phyloP scores from a whole-genome alignment of 2,329 filamentous ascomycete genomes.

The Ceratocystis eucalypticola region DNA sequence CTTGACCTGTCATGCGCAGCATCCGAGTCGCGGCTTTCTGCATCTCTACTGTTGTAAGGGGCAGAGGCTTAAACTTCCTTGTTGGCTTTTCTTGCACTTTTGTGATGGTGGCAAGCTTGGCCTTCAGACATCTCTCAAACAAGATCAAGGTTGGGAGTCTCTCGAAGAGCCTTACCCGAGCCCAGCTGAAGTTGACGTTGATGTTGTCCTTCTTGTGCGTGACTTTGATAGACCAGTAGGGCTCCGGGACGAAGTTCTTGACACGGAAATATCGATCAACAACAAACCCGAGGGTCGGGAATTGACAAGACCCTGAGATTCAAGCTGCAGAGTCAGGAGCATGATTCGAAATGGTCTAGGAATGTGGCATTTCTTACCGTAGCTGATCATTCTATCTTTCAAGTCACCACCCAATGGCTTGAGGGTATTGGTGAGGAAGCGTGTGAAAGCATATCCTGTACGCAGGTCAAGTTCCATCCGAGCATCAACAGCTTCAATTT shows the following conservation, averaged over 20 bases:
- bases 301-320: conserved; percentile 68
- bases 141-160: conserved; percentile 66
- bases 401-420: conserved; percentile 56
- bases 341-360: neutral
- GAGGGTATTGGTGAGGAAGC: conserved; percentile 71
- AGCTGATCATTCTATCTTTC: conserved; percentile 57
- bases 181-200: conserved; percentile 75
- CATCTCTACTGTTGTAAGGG: conserved; percentile 86
- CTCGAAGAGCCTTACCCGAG: conserved; percentile 72
- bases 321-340: neutral
- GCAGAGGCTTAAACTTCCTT: conserved; percentile 85
- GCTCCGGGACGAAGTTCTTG: conserved; percentile 81
- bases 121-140: conserved; percentile 69
- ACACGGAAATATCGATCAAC: conserved; percentile 93
- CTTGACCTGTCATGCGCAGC: conserved; percentile 78
- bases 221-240: conserved; percentile 86
- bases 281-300: conserved; percentile 90
- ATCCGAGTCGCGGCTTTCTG: conserved; percentile 90
- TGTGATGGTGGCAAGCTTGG: conserved; percentile 63
- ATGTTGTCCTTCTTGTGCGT: conserved; percentile 64
- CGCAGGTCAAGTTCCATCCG: conserved; percentile 86
- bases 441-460: conserved; percentile 84
- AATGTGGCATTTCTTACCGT: conserved; percentile 41
- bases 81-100: conserved; percentile 86
- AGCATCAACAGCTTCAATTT: conserved; percentile 75